phyloP scores from a whole-genome alignment of 345 rosid genomes.

The Microthlaspi erraticum region DNA sequence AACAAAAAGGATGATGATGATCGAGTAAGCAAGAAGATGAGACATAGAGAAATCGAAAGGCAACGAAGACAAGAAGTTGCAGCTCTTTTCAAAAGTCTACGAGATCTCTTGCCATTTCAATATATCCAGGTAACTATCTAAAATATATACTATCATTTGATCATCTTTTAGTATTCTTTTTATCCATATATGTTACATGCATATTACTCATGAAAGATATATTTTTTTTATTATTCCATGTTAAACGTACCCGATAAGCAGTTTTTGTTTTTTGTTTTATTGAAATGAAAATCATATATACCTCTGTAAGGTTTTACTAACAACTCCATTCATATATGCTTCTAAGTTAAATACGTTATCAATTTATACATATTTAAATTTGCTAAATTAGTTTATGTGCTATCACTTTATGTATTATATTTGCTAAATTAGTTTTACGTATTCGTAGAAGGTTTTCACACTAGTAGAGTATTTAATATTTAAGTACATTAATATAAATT shows the following conservation, averaged over 20 bases:
- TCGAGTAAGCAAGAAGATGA: slow-evolving; percentile 39
- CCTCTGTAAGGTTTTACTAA: neutral
- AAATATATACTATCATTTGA: neutral
- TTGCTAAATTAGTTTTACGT: neutral
- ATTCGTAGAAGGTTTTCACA: neutral
- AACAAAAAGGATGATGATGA: slow-evolving; percentile 12
- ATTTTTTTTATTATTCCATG: neutral
- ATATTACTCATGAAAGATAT: neutral
- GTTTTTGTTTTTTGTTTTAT: neutral
- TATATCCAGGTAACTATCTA: slow-evolving; percentile 37
- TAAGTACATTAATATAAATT: neutral
- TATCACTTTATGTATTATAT: too few species aligned
- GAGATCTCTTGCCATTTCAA: slow-evolving; percentile 45
- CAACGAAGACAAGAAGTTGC: slow-evolving; percentile 45
- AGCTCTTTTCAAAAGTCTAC: slow-evolving; percentile 41
- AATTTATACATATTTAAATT: neutral
- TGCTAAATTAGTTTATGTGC: neutral
- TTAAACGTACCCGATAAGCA: neutral
- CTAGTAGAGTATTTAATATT: neutral
- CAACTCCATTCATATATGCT: neutral
- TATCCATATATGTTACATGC: neutral
- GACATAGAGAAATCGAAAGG: slow-evolving; percentile 44
- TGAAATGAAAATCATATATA: too few species aligned
- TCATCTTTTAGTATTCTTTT: neutral
- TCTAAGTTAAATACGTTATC: neutral